phyloP scores from a whole-genome alignment of 2,329 filamentous ascomycete genomes.

The Trichoderma endophyticum region DNA sequence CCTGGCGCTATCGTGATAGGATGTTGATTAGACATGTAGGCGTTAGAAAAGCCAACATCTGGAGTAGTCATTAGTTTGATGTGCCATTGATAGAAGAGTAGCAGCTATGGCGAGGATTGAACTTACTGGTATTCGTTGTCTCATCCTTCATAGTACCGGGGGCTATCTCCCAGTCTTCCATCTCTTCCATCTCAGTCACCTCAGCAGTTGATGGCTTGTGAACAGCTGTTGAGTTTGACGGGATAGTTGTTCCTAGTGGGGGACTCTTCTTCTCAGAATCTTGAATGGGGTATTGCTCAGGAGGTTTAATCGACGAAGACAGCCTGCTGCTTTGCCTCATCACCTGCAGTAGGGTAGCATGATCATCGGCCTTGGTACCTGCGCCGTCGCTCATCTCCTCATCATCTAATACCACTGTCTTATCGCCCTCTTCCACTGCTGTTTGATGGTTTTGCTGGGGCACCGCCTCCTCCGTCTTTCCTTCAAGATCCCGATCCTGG shows the following conservation, averaged over 20 bases:
- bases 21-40: constrained; percentile 38
- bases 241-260: not conserved
- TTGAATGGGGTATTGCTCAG: not conserved
- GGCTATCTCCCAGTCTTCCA: constrained; percentile 46
- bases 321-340: not conserved
- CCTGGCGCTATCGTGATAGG: constrained; percentile 37
- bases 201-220: not conserved
- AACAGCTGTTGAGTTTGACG: too few species aligned
- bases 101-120: too few species aligned
- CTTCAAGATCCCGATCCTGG: not conserved
- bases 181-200: constrained; percentile 26
- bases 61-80: not conserved
- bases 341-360: not conserved
- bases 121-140: constrained; percentile 36
- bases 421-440: not conserved
- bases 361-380: not conserved
- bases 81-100: not conserved
- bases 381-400: not conserved
- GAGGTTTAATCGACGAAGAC: not conserved
- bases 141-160: constrained; percentile 39
- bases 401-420: not conserved
- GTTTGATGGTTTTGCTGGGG: not conserved
- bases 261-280: not conserved
- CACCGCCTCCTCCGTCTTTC: not conserved
- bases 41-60: constrained; percentile 45